Percentiles rank a stretch among this genome's conserved stretches.
Conservation (phyloP, 1,139 yeast species). For the Saccharomyces hybrid region DNA sequence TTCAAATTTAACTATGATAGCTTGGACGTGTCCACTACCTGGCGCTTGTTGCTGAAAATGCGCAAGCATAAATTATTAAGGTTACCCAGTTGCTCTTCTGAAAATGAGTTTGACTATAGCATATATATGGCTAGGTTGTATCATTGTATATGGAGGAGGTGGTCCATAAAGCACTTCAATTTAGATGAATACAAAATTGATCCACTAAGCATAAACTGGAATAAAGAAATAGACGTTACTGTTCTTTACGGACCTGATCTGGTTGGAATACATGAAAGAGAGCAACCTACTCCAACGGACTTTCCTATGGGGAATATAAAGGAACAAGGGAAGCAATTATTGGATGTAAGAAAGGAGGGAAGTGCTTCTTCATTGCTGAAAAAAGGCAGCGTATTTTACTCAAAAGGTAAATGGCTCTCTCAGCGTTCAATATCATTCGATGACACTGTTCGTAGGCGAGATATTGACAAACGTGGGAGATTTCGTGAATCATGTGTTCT, state of each 20-base stretch:
- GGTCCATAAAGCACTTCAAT: slow-evolving; percentile 22
- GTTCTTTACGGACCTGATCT: slow-evolving; percentile 30
- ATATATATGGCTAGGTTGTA: slow-evolving; percentile 27
- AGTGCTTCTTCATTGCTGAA: background rate
- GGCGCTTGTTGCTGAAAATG: slow-evolving; percentile 24
- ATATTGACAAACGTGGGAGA: slow-evolving; percentile 18
- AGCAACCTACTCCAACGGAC: background rate
- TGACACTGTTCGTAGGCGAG: slow-evolving; percentile 20
- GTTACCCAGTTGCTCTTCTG: slow-evolving; percentile 28
- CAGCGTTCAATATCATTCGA: slow-evolving; percentile 7
- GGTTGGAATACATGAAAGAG: slow-evolving; percentile 3
- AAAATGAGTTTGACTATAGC: slow-evolving; percentile 24
- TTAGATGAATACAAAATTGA: slow-evolving; percentile 15
- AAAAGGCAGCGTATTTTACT: background rate
- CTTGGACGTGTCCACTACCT: slow-evolving; percentile 18
- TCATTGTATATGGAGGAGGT: slow-evolving; percentile 30
- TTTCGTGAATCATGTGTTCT: slow-evolving; percentile 14
- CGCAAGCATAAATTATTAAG: slow-evolving; percentile 26
- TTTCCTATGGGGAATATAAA: background rate
- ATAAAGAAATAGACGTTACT: slow-evolving; percentile 28
- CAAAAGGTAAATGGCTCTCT: background rate
- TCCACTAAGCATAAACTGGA: slow-evolving; percentile 28
- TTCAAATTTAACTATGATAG: slow-evolving; percentile 13
- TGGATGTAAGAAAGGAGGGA: background rate
- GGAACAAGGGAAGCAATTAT: background rate